These are phyloP conservation scores for Pseudoperonospora humuli DNA, from an alignment of 352 stramenopile species.

Conservation along the genomic window DNA sequence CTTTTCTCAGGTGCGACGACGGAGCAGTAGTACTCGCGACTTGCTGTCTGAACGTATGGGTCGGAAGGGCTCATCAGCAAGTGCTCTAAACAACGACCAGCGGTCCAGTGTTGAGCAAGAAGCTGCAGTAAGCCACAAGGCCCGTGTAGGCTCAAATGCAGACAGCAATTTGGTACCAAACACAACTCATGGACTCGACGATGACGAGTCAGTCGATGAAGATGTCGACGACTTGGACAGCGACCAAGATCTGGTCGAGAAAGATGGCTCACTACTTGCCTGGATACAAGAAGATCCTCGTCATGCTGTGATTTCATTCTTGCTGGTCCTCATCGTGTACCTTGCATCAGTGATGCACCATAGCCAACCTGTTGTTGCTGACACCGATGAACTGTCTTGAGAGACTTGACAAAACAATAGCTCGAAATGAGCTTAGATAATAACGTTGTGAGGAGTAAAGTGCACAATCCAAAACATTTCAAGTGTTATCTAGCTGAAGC, in stretches of 20 bases:
- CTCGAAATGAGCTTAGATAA: background rate
- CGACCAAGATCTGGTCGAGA: constrained; percentile 27
- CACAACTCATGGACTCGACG: background rate
- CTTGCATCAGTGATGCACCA: constrained; percentile 36
- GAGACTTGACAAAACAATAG: background rate
- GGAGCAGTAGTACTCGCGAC: constrained; percentile 25
- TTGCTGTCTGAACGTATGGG: constrained; percentile 8
- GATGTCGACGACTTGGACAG: constrained; percentile 18
- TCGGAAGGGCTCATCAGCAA: constrained; percentile 13
- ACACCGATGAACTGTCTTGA: constrained; percentile 7
- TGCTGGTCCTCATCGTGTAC: constrained; percentile 57
- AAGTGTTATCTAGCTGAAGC: background rate
- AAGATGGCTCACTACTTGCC: constrained; percentile 56
- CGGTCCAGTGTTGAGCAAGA: constrained; percentile 13
- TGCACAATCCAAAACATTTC: constrained; percentile 7
- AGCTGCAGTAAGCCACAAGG: constrained; percentile 1
- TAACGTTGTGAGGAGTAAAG: constrained; percentile 3
- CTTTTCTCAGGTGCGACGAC: constrained; percentile 28
- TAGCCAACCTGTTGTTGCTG: constrained; percentile 4
- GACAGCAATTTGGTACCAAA: background rate
- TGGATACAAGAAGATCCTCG: constrained; percentile 64
- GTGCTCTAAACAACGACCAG: constrained; percentile 15
- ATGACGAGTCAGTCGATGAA: constrained; percentile 19
- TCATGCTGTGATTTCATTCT: constrained; percentile 48
- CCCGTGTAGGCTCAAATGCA: background rate